Evolutionary conservation across 116 monocot species (phyloP).

Genomic region (Phalaenopsis hybrid): DNA sequence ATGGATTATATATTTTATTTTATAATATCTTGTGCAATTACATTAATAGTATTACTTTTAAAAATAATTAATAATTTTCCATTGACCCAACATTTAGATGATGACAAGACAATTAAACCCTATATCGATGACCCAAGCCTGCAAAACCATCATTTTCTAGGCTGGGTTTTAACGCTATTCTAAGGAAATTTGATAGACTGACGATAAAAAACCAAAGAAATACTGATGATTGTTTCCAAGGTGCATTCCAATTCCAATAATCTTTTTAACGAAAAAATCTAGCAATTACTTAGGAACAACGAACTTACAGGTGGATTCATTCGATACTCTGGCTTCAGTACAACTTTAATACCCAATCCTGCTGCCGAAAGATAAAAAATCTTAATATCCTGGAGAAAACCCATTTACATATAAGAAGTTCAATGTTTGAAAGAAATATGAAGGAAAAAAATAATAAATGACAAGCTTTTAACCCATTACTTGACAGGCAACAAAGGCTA

Average conservation of each 20-base stretch:
- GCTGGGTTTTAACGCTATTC: too few relatives aligned
- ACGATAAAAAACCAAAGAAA: too few relatives aligned
- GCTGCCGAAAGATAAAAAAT: constrained; percentile 29
- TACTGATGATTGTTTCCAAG: background rate
- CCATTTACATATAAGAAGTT: background rate
- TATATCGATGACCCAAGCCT: too few relatives aligned
- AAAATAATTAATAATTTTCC: too few relatives aligned
- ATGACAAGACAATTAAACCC: too few relatives aligned
- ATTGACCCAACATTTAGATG: too few relatives aligned
- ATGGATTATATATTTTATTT: too few relatives aligned
- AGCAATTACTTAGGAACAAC: background rate
- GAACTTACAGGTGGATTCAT: constrained; percentile 62
- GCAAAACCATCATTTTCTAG: too few relatives aligned
- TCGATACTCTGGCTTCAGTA: constrained; percentile 62
- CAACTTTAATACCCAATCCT: constrained; percentile 68
- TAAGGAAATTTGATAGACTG: too few relatives aligned
- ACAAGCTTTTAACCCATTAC: background rate
- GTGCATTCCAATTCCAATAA: background rate
- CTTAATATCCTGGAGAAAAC: background rate
- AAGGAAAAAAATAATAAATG: background rate
- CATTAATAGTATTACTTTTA: too few relatives aligned
- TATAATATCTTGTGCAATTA: too few relatives aligned
- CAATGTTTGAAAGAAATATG: background rate
- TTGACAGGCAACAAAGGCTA: background rate
- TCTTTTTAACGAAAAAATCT: background rate